A percentile compares a stretch with the other conserved stretches of the same genome.
phyloP scores from a whole-genome alignment of 306 rosid genomes.

The Senna tora region DNA sequence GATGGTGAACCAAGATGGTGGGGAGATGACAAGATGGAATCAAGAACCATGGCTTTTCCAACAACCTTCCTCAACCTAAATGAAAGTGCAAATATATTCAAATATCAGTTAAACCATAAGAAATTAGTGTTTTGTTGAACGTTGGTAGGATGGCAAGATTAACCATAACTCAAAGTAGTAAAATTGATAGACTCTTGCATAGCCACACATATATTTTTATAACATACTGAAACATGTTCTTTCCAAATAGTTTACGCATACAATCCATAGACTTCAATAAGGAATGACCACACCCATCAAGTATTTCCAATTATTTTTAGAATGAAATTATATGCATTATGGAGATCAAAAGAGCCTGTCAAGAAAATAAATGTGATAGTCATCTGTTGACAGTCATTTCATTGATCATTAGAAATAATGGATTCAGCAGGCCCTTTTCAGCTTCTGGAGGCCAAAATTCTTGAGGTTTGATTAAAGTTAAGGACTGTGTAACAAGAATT shows the following conservation, averaged over 20 bases:
- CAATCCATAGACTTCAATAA: neutral
- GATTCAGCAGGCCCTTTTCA: neutral
- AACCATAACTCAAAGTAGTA: neutral
- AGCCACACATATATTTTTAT: neutral
- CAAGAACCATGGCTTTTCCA: constrained; percentile 58
- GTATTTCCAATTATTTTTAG: neutral
- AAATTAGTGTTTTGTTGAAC: neutral
- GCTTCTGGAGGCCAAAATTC: neutral
- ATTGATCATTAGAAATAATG: neutral
- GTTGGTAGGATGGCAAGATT: neutral
- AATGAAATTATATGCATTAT: neutral
- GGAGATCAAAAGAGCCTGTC: neutral
- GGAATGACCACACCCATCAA: neutral
- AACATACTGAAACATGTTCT: neutral
- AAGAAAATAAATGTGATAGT: neutral
- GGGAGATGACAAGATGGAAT: constrained; percentile 64
- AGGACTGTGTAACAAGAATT: neutral
- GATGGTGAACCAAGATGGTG: constrained; percentile 52
- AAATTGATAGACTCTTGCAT: neutral
- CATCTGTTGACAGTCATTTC: neutral
- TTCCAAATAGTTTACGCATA: neutral
- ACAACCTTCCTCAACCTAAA: constrained; percentile 42
- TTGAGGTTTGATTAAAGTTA: neutral
- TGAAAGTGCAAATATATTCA: constrained; percentile 33
- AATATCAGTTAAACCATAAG: neutral